Evolutionary conservation across 2,329 filamentous ascomycete genomes (phyloP).

Genomic region (Lachnum nothofagi): DNA sequence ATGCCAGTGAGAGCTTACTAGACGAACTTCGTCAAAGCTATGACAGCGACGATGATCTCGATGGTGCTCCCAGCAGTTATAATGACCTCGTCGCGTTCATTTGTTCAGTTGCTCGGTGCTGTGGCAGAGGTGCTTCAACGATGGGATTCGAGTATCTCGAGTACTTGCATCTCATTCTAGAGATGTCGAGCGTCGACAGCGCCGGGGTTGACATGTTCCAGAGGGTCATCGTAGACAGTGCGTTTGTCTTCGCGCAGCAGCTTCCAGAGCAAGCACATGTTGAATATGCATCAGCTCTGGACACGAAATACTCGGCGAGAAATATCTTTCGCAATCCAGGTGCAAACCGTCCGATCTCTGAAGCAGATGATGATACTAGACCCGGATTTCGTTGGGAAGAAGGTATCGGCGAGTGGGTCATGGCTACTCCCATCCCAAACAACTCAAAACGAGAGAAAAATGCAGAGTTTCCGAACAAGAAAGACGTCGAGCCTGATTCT

Average conservation of each 20-base stretch:
- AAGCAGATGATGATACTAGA: conserved; percentile 6
- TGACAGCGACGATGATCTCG: background rate
- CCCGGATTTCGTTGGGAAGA: conserved; percentile 48
- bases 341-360: conserved; percentile 1
- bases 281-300: conserved; percentile 29
- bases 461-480: conserved; percentile 11
- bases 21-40: conserved; percentile 11
- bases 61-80: conserved; percentile 7
- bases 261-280: conserved; percentile 26
- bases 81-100: conserved; percentile 33
- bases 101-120: conserved; percentile 44
- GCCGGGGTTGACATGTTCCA: conserved; percentile 15
- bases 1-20: background rate
- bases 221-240: conserved; percentile 31
- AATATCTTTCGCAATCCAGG: background rate
- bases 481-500: conserved; percentile 19
- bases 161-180: conserved; percentile 30
- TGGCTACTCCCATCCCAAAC: conserved; percentile 38
- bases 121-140: conserved; percentile 37
- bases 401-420: conserved; percentile 53
- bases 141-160: conserved; percentile 37
- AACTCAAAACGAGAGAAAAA: conserved; percentile 23
- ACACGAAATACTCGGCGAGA: conserved; percentile 18
- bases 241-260: conserved; percentile 31
- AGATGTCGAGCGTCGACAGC: conserved; percentile 9